A percentile compares a stretch with the other conserved stretches of the same genome.
phyloP scores from a whole-genome alignment of 768 basidiomycete genomes.

The Cubamyces sp. region DNA sequence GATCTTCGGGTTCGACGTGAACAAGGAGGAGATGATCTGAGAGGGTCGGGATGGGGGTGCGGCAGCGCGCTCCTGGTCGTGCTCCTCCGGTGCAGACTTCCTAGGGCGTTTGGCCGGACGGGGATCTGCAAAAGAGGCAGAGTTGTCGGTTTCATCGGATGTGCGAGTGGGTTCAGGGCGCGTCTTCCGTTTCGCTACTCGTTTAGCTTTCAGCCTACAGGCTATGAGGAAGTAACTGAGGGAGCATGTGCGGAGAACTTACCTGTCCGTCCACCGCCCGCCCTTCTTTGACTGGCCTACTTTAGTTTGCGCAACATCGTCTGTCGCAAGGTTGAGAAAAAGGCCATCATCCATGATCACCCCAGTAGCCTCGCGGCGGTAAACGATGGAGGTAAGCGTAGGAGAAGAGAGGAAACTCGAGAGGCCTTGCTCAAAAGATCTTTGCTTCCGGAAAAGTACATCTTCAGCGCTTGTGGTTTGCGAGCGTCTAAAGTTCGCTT shows the following conservation, averaged over 20 bases:
- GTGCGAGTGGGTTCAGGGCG: constrained; percentile 38
- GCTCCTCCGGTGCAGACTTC: constrained; percentile 23
- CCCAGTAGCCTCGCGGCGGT: neutral
- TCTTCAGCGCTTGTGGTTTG: constrained; percentile 1
- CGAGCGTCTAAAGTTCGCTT: neutral
- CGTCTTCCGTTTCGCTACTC: constrained; percentile 63
- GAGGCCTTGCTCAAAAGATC: neutral
- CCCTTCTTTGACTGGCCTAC: constrained; percentile 48
- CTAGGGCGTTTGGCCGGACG: constrained; percentile 56
- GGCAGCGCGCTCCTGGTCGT: constrained; percentile 28
- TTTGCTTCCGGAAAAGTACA: constrained; percentile 10
- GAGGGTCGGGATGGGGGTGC: constrained; percentile 37
- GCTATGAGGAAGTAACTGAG: constrained; percentile 26
- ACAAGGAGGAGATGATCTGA: constrained; percentile 70
- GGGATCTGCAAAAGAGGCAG: constrained; percentile 33
- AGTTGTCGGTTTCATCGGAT: constrained; percentile 3
- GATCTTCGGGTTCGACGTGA: constrained; percentile 36
- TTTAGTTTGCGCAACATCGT: constrained; percentile 8
- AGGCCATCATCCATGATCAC: constrained; percentile 73
- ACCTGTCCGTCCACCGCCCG: constrained; percentile 83
- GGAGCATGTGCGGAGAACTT: constrained; percentile 27
- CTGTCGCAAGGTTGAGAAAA: constrained; percentile 65
- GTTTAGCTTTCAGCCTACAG: constrained; percentile 73
- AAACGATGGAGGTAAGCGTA: neutral
- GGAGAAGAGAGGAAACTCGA: neutral